Base-by-base conservation (phyloP, 2,329 filamentous ascomycete species). In the Penicillium sp. region DNA sequence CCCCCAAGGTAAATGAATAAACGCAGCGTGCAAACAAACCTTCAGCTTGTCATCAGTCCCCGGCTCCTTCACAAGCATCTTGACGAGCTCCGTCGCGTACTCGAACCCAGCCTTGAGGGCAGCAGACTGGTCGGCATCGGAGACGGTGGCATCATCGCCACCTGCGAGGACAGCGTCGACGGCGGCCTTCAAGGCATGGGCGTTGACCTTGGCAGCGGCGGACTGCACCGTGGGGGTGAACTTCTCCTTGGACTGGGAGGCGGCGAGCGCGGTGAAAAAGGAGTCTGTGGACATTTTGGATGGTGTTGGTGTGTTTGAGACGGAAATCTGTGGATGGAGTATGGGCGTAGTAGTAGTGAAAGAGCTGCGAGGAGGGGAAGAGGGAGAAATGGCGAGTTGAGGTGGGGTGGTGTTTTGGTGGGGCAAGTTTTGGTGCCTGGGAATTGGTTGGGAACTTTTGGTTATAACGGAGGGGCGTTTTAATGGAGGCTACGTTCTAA, bases 51-150 rank as follows among this genome's bases (percentile, higher is more conserved):
- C 73, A 26, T 65, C 62, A 38, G 62, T 61, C 26, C 63, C 67
- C 5, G 72, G 71, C 41, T 69, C 64, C 49, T 59, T 64, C 48
- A 64, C 60, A 41, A 76, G 62, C 67, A 70, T 69, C 70, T 71
- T 72, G 4, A 75, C 70, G 9, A 73, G 57, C 65, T 69, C 68
- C 13, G 70, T 66, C 7, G 73, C 73, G 55, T 72, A 76, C 66
- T 74, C 70, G 48, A 75, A 75, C 1, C 67, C 73, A 2, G 66
- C 68, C 60, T 72, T 72, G 29, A 75, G 66, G 23, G 68, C 67
- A 6, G 52, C 67, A 49, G 66, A 58, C 55, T 66, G 63, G 1
- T 66, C 64, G 38, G 61, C 68, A 7, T 62, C 62, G 11, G 50
- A 48, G 35, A 65, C 66, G 23, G 62, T 29, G 47, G 65, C 60